phyloP scores from a whole-genome alignment of 192 early-diverging fungal species.

The Linnemannia schmuckeri region DNA sequence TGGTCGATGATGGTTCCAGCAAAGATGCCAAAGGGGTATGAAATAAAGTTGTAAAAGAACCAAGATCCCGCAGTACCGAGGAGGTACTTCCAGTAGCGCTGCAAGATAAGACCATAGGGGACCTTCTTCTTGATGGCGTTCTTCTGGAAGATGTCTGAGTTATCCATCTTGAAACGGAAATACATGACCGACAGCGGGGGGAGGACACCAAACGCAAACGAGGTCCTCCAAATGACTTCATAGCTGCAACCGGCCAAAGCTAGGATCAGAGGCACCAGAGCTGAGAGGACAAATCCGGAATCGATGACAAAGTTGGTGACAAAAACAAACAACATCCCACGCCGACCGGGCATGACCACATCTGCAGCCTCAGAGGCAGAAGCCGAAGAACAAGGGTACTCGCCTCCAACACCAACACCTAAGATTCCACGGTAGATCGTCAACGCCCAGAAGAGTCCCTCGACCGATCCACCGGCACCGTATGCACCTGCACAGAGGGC shows the following conservation, averaged over 20 bases:
- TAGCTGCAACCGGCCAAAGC: constrained; percentile 53
- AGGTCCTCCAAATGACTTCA: constrained; percentile 64
- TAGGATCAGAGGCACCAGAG: constrained; percentile 54
- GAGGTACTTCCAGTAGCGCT: constrained; percentile 61
- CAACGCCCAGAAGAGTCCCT: constrained; percentile 59
- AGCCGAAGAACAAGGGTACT: constrained; percentile 63
- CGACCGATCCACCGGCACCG: constrained; percentile 34
- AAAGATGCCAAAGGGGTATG: constrained; percentile 25
- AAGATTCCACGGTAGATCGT: constrained; percentile 53
- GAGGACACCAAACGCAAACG: constrained; percentile 62
- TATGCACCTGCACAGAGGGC: constrained; percentile 52
- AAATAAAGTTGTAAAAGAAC: constrained; percentile 35
- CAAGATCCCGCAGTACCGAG: constrained; percentile 48
- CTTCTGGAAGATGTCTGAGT: constrained; percentile 57
- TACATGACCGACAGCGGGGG: constrained; percentile 55
- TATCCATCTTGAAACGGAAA: constrained; percentile 66
- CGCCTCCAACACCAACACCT: constrained; percentile 62
- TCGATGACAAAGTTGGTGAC: constrained; percentile 57
- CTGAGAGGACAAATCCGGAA: constrained; percentile 51
- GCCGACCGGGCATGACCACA: constrained; percentile 42
- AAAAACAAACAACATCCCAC: constrained; percentile 58
- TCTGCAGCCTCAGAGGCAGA: constrained; percentile 64
- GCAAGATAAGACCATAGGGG: constrained; percentile 62
- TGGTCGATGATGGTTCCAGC: constrained; percentile 19
- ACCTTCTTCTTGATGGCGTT: constrained; percentile 59